Evolutionary conservation across 2,329 filamentous ascomycete genomes (phyloP).

Genomic region (Elsinoe necatrix): DNA sequence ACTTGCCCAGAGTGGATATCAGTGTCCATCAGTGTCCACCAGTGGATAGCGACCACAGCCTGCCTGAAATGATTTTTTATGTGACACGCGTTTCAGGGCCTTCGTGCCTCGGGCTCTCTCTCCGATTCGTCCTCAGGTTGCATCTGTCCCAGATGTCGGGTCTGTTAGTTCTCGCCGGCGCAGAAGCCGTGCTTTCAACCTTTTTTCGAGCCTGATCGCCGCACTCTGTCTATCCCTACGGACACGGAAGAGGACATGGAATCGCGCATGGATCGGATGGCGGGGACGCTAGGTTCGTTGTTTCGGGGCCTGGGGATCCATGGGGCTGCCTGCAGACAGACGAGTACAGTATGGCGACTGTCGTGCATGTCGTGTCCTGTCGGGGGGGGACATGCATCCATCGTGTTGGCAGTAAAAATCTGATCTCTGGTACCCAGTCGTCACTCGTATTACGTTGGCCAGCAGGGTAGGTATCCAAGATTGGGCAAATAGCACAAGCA

Average conservation of each 20-base stretch:
- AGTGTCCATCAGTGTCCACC: background rate
- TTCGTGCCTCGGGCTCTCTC: background rate
- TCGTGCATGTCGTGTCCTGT: background rate
- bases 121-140: slow-evolving; percentile 10
- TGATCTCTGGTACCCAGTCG: background rate
- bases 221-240: too few species aligned
- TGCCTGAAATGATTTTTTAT: background rate
- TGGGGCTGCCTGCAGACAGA: background rate
- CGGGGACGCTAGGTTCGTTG: background rate
- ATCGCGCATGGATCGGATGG: slow-evolving; percentile 1
- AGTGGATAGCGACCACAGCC: slow-evolving; percentile 8
- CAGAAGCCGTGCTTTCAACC: slow-evolving; percentile 4
- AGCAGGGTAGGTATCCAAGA: too few species aligned
- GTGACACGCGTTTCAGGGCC: slow-evolving; percentile 9
- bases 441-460: background rate
- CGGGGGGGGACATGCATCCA: background rate
- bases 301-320: slow-evolving; percentile 4
- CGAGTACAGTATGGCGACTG: background rate
- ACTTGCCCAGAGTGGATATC: slow-evolving; percentile 7
- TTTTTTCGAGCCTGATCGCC: background rate
- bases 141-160: background rate
- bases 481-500: background rate
- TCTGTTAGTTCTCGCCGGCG: slow-evolving; percentile 7
- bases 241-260: background rate
- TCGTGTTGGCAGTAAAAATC: background rate